Percentiles rank a stretch among this genome's conserved stretches.
phyloP scores from a whole-genome alignment of 768 basidiomycete genomes.

The Tylopilus rubrobrunneus region DNA sequence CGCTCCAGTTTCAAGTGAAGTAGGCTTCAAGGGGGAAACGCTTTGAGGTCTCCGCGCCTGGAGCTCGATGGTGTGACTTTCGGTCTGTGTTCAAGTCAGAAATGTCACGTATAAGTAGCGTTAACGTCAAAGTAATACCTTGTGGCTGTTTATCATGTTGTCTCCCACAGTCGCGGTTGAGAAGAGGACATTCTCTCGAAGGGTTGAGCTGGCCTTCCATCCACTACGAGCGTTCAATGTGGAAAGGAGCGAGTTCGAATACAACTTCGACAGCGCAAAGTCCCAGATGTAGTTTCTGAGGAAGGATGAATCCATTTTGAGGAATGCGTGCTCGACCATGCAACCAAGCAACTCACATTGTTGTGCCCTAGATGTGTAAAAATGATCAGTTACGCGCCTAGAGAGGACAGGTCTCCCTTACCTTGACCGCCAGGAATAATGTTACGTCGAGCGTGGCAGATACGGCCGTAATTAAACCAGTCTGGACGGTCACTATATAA shows the following conservation, averaged over 20 bases:
- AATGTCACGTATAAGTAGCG: too few relatives aligned
- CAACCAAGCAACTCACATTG: constrained; percentile 1
- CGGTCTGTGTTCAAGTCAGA: not conserved
- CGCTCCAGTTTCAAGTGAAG: not conserved
- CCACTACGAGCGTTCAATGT: constrained; percentile 21
- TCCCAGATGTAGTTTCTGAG: constrained; percentile 24
- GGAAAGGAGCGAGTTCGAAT: constrained; percentile 24
- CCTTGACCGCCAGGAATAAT: constrained; percentile 20
- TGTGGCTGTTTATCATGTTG: not conserved
- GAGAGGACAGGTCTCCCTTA: not conserved
- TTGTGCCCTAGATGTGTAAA: constrained; percentile 1
- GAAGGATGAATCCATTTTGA: not conserved
- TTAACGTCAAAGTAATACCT: not conserved
- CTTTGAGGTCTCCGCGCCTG: not conserved
- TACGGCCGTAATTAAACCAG: constrained; percentile 20
- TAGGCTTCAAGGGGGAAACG: not conserved
- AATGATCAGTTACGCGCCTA: not conserved
- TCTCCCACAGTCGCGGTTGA: not conserved
- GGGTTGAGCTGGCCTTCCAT: constrained; percentile 12
- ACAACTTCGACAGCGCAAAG: constrained; percentile 26
- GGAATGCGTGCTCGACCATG: not conserved
- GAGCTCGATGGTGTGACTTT: constrained; percentile 3
- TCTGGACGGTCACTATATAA: constrained; percentile 29
- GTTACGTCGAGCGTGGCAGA: constrained; percentile 20
- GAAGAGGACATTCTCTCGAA: constrained; percentile 11